phyloP scores from a whole-genome alignment of 148 eudicot species.

The Fagopyrum tataricum region DNA sequence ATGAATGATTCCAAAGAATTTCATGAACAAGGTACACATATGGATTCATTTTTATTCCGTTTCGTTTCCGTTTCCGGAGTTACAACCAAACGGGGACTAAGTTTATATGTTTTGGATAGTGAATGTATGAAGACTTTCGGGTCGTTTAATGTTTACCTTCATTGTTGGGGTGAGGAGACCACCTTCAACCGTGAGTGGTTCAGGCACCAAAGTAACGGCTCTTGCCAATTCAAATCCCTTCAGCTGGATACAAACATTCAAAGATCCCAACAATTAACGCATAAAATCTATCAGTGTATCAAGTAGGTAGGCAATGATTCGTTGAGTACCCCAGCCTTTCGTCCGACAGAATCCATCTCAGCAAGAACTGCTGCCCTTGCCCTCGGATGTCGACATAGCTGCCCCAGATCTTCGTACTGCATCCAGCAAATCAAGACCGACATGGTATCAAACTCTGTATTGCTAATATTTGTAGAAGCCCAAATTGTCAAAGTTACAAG shows the following conservation, averaged over 20 bases:
- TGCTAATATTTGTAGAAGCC: not conserved
- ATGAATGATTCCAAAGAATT: no score
- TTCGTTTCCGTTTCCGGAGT: no score
- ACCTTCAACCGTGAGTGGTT: slow-evolving; percentile 74
- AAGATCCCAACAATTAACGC: not conserved
- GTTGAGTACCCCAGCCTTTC: slow-evolving; percentile 59
- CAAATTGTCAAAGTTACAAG: not conserved
- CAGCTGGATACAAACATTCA: slow-evolving; percentile 24
- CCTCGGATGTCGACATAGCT: slow-evolving; percentile 63
- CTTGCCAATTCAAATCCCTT: slow-evolving; percentile 82
- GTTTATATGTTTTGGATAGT: no score
- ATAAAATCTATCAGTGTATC: not conserved
- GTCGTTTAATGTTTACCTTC: slow-evolving; percentile 32
- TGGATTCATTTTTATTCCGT: no score
- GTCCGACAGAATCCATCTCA: slow-evolving; percentile 74
- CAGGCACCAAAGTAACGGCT: slow-evolving; percentile 78
- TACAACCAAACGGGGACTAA: no score
- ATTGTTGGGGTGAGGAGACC: slow-evolving; percentile 90
- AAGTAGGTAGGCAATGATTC: not conserved
- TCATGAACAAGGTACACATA: no score
- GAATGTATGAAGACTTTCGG: not conserved
- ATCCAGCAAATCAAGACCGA: not conserved
- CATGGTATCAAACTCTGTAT: not conserved
- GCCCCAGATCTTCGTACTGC: slow-evolving; percentile 64
- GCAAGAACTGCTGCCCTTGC: slow-evolving; percentile 71